Base-by-base conservation (phyloP, 1,284 basidiomycete species). In the Sporisorium graminicola region DNA sequence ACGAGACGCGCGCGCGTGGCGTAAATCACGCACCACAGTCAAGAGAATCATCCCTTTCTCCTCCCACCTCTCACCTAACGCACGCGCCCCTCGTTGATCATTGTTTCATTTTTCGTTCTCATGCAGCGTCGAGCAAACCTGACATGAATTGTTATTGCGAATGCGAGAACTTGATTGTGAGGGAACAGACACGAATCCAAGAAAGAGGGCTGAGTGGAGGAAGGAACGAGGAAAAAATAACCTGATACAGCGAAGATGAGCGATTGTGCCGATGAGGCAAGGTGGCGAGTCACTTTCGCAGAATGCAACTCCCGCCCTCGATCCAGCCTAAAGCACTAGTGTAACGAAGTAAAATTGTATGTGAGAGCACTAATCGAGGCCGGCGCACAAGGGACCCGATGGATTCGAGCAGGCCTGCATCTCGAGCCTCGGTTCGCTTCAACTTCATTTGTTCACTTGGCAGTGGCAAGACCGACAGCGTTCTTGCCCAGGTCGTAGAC, bases 401-500 rank as follows among this genome's bases (percentile, higher is more conserved):
- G 20, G 24, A 24, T 3, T 51, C 5, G 10, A 33, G 33, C n/a
- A 3, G 31, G n/a, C 1, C 40, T n/a, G n/a, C 18, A 20, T 43
- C n/a, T 43, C 40, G 40, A 43, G 18, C 40, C 7, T 20, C 24
- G 24, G 27, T n/a, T n/a, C n/a, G n/a, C n/a, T n/a, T n/a, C n/a
- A n/a, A n/a, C n/a, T n/a, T 40, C 29, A 54, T 43, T 22, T 82
- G 70, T 82, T 85, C 85, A 87, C 56, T 83, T 81, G 59, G 87
- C 84, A 63, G 85, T 85, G 40, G 94, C 94, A 80, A 97, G 95
- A 58, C 94, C 95, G 77, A 97, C 93, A 56, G 94, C 94, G 85
- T 95, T 84, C 74, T 72, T 88, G 51, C 91, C 93, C 53, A 94
- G 90, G 86, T 99, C 95, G 86, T 98, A 98, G 27, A 98, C 93